phyloP scores from a whole-genome alignment of 1,284 basidiomycete genomes.

The Leucoagaricus sp. region DNA sequence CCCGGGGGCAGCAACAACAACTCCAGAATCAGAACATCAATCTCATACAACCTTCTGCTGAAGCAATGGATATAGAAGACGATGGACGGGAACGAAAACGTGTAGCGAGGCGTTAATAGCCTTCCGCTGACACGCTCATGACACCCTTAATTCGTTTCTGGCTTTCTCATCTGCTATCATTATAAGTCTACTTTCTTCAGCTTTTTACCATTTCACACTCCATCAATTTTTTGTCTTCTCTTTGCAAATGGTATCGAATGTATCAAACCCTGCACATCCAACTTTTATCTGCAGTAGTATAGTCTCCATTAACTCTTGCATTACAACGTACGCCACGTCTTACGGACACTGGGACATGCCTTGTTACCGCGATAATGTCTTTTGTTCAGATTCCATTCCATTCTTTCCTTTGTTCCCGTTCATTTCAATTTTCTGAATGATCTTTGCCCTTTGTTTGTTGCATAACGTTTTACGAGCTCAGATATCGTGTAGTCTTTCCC shows the following conservation, averaged over 20 bases:
- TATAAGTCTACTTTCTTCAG: slow-evolving; percentile 7
- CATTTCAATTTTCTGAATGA: neutral
- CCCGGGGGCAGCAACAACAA: slow-evolving; percentile 32
- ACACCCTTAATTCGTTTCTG: slow-evolving; percentile 3
- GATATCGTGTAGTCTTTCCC: neutral
- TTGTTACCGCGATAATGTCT: neutral
- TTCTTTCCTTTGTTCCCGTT: neutral
- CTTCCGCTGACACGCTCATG: neutral
- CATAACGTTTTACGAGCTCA: neutral
- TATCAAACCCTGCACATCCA: slow-evolving; percentile 8
- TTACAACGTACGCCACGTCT: neutral
- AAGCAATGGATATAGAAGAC: slow-evolving; percentile 63
- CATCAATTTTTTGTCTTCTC: neutral
- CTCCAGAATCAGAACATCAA: slow-evolving; percentile 37
- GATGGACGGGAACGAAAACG: slow-evolving; percentile 60
- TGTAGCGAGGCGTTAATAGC: slow-evolving; percentile 40
- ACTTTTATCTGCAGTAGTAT: slow-evolving; percentile 14
- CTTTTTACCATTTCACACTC: neutral
- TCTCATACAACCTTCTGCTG: slow-evolving; percentile 30
- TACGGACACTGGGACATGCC: neutral
- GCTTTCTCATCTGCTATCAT: slow-evolving; percentile 9
- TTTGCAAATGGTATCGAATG: slow-evolving; percentile 2
- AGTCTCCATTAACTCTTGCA: slow-evolving; percentile 10
- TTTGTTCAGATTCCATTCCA: neutral
- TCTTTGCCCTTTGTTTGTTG: neutral